Base-by-base conservation (phyloP, 164 flowering plant genomes). In the Annona cherimola region DNA sequence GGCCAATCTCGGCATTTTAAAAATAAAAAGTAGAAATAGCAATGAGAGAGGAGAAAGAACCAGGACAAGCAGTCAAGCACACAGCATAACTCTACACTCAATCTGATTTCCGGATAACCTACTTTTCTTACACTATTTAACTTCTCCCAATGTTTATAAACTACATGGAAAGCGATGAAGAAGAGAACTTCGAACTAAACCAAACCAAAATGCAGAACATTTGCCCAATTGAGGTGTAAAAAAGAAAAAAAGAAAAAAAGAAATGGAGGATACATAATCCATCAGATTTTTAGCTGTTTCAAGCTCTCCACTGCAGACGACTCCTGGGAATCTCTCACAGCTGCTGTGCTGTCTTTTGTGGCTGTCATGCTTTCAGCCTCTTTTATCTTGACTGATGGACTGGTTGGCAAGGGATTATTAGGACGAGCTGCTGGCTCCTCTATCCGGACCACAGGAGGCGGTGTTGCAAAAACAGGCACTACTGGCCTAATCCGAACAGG, bases 391-490 rank as follows among this genome's bases (percentile, higher is more conserved):
- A 76, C 73, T 7, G 71, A 63, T 55, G 75, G 45, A 62, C 75
- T 59, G 4, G 74, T 46, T 20, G 76, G 79, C 43, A 75, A 76
- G 63, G 87, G 84, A 74, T 84, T 78, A 83, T 78, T 75, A 61
- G 79, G 26, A 82, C 86, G 8, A 50, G 14, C 57, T 3, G 86
- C 83, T 7, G 69, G 68, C 42, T 67, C 75, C 63, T 68, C 73
- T 46, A 54, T 44, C 73, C 54, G 67, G 14, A 44, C 59, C 8
- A 62, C 45, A 4, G 75, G 55, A 5, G 81, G 72, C 67, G 83
- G 81, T n/a, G 83, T 71, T 8, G 86, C 72, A 71, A 79, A 84
- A 14, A 72, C 85, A 3, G 82, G 87, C 73, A 82, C 82, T 41
- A 73, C 79, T 14, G 80, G 79, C 69, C 87, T 81, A 8, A 81